Base-by-base conservation (phyloP, 108 stramenopile genomes). In the Pseudonitzschia delicatissima region DNA sequence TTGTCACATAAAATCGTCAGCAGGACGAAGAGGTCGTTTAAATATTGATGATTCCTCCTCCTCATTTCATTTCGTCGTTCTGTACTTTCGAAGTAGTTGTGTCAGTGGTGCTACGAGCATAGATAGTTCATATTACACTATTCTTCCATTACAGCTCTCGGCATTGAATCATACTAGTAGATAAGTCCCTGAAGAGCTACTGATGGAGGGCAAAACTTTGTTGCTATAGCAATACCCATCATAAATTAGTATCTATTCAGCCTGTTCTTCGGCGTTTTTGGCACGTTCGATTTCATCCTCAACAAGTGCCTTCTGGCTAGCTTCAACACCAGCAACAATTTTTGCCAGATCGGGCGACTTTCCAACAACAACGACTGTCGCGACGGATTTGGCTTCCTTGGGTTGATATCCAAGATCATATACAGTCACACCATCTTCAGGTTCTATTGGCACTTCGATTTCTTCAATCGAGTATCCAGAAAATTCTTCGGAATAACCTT, bases 391-490 rank as follows among this genome's bases (percentile, higher is more conserved):
- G 35, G 87, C 87, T 62, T 78, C 82, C 45, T 62, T 77, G 37
- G 78, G 72, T 49, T 73, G 72, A 42, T 73, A 73, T 49, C 72
- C 72, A 8, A 73, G 45, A 34, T 73, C 72, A 57, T 32, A 63
- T 35, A 76, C 80, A 45, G 71, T 67, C 11, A 70, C 79, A 50
- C 53, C 66, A 37, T 68, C 74, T 47, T 82, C 83, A 4, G 78
- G 63, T 31, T 49, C 50, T 26, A 76, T 60, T 11, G 80, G 71
- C 1, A 81, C 80, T 51, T 90, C 92, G 25, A 90, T 72, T 53
- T 90, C 89, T 59, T 93, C 92, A 74, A 93, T 93, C 12, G 89
- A 88, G 76, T 83, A 93, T 29, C 87, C 92, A 2, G 86, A 64
- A 66, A 93, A 93, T 68, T 82, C 80, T 12, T 55, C 59, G 0